Conservation (phyloP, 2,329 filamentous ascomycete species). For the Canariomyces notabilis region DNA sequence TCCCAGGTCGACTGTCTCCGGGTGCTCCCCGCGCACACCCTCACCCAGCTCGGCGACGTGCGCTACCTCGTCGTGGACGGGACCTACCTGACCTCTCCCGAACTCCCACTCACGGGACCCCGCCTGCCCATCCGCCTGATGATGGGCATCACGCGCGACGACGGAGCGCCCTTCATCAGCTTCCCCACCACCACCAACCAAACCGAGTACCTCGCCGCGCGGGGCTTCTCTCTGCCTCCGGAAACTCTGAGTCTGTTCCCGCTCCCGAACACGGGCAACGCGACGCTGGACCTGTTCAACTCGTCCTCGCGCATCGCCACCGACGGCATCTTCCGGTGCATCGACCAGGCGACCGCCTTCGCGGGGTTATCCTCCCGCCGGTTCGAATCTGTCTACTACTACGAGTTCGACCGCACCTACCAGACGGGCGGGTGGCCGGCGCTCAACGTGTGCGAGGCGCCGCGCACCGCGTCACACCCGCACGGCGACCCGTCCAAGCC, state of each 20-base stretch:
- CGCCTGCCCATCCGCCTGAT: constrained; percentile 49
- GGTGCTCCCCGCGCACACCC: constrained; percentile 37
- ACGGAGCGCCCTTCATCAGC: constrained; percentile 50
- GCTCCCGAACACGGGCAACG: constrained; percentile 41
- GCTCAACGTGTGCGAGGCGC: constrained; percentile 44
- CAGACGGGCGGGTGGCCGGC: constrained; percentile 49
- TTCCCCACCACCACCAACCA: constrained; percentile 37
- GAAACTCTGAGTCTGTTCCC: constrained; percentile 46
- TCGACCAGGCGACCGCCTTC: constrained; percentile 54
- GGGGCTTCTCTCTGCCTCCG: constrained; percentile 30
- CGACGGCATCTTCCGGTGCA: constrained; percentile 55
- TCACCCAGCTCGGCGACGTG: constrained; percentile 38
- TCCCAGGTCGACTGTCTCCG: constrained; percentile 51
- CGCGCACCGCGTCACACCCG: constrained; percentile 31
- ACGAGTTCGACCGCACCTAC: constrained; percentile 55
- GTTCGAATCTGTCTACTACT: constrained; percentile 50
- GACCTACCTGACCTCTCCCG: constrained; percentile 44
- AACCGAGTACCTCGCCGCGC: constrained; percentile 30
- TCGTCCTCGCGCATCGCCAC: constrained; percentile 50
- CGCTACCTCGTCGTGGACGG: constrained; percentile 56
- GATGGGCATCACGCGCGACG: constrained; percentile 50
- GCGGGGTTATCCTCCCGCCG: constrained; percentile 40
- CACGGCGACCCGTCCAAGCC: constrained; percentile 38
- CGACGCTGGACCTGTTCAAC: constrained; percentile 51
- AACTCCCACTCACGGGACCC: constrained; percentile 41